A percentile compares a stretch with the other conserved stretches of the same genome.
Evolutionary conservation across 768 basidiomycete genomes (phyloP).

Genomic region (Suillus weaverae): DNA sequence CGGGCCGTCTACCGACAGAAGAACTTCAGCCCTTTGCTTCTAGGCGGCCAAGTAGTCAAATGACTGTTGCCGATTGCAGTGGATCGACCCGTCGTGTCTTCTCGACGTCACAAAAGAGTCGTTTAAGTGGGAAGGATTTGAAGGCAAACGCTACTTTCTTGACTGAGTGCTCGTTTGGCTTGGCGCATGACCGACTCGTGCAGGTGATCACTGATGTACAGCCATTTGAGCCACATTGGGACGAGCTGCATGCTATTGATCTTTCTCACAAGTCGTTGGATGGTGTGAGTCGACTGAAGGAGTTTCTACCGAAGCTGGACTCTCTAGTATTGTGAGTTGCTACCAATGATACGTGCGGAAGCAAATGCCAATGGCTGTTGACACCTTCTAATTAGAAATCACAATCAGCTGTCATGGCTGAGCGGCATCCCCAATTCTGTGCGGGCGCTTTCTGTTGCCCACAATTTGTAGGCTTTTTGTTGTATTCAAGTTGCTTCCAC

Average conservation of each 20-base stretch:
- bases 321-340: conserved; percentile 68
- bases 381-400: conserved; percentile 50
- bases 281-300: conserved; percentile 73
- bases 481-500: conserved; percentile 13
- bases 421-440: conserved; percentile 73
- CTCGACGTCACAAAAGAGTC: conserved; percentile 45
- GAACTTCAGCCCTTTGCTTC: conserved; percentile 48
- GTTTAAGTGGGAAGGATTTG: conserved; percentile 32
- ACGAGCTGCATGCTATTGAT: conserved; percentile 71
- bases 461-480: conserved; percentile 55
- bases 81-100: conserved; percentile 40
- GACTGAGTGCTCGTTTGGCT: conserved; percentile 95
- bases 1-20: conserved; percentile 43
- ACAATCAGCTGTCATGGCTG: conserved; percentile 74
- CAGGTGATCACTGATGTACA: conserved; percentile 92
- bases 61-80: conserved; percentile 21
- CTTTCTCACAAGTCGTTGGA: conserved; percentile 61
- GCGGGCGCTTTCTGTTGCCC: conserved; percentile 75
- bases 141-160: conserved; percentile 66
- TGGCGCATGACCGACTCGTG: conserved; percentile 89
- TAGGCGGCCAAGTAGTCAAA: conserved; percentile 40
- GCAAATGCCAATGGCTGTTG: conserved; percentile 12
- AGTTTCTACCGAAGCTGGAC: conserved; percentile 85
- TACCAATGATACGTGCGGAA: conserved; percentile 7
- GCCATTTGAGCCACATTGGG: conserved; percentile 96